phyloP scores from a whole-genome alignment of 192 early-diverging fungal genomes.

The Backusella tuberculispora region DNA sequence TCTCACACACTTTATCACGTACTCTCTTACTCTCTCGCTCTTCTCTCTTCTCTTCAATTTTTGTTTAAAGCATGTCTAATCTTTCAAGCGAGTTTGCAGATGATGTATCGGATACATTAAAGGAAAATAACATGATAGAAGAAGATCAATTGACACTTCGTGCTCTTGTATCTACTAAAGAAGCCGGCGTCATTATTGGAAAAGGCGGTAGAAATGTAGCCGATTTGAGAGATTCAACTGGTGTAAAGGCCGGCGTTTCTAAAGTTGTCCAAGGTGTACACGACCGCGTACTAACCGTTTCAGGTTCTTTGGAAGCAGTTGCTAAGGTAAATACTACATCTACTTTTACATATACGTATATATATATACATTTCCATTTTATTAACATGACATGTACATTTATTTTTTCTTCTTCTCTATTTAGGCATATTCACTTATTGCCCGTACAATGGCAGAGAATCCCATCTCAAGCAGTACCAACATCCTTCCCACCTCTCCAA shows the following conservation, averaged over 20 bases:
- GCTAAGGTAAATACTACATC: conserved; percentile 53
- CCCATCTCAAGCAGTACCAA: conserved; percentile 57
- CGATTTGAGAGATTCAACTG: conserved; percentile 80
- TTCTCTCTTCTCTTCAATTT: conserved; percentile 22
- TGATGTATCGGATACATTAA: not conserved
- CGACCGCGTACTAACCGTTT: conserved; percentile 81
- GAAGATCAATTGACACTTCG: conserved; percentile 78
- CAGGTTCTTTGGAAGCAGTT: conserved; percentile 67
- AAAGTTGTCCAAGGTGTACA: conserved; percentile 85
- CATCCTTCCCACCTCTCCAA: conserved; percentile 53
- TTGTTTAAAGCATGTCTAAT: conserved; percentile 30
- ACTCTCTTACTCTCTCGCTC: conserved; percentile 4
- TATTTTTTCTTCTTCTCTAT: not conserved
- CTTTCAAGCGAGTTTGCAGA: not conserved
- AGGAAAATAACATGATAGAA: conserved; percentile 30
- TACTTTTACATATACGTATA: conserved; percentile 21
- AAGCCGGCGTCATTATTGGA: conserved; percentile 82
- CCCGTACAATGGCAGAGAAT: conserved; percentile 76
- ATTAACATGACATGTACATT: not conserved
- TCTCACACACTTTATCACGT: not conserved
- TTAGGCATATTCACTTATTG: conserved; percentile 84
- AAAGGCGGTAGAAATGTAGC: conserved; percentile 82
- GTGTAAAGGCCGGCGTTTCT: conserved; percentile 90
- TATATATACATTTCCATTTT: not conserved
- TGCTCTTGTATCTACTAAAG: conserved; percentile 89